These are phyloP conservation scores for Dictyostelium capitatum DNA, from an alignment of 78 protist genomes.

Conservation along the genomic window DNA sequence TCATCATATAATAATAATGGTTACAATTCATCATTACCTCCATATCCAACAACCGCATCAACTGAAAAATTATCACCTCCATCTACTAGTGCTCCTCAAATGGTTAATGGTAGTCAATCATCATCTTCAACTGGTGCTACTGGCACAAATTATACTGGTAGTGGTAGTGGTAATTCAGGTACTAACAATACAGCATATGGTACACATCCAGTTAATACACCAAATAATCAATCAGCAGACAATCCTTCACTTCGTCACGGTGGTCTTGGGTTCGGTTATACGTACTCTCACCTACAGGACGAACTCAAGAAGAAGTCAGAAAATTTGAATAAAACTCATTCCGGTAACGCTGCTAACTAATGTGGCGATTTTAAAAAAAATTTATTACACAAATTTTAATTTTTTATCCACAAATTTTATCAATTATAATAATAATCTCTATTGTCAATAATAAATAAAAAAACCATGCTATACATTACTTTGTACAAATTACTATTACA, in stretches of 20 bases:
- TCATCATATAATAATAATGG: not conserved
- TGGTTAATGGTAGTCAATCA: not conserved
- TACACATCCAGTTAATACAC: not conserved
- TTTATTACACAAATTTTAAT: no score
- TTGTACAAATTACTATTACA: no score
- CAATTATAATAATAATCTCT: no score
- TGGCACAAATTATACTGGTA: not conserved
- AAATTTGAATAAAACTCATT: constrained; percentile 17
- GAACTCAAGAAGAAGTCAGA: constrained; percentile 49
- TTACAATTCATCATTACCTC: constrained; percentile 13
- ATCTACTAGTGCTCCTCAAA: constrained; percentile 10
- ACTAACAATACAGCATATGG: not conserved
- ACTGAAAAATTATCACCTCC: not conserved
- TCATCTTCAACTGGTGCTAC: not conserved
- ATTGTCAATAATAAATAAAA: no score
- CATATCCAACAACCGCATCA: not conserved
- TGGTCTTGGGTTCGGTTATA: constrained; percentile 78
- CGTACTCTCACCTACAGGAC: constrained; percentile 58
- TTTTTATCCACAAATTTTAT: no score
- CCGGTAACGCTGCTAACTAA: constrained; percentile 29
- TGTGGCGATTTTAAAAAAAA: no score
- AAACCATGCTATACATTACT: no score
- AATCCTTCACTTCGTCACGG: constrained; percentile 28
- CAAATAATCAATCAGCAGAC: not conserved
- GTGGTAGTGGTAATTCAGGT: not conserved